Percentiles rank a stretch among this genome's conserved stretches.
Evolutionary conservation across 495 filamentous ascomycete genomes (phyloP).

Genomic region (Gamarada debralockiae): DNA sequence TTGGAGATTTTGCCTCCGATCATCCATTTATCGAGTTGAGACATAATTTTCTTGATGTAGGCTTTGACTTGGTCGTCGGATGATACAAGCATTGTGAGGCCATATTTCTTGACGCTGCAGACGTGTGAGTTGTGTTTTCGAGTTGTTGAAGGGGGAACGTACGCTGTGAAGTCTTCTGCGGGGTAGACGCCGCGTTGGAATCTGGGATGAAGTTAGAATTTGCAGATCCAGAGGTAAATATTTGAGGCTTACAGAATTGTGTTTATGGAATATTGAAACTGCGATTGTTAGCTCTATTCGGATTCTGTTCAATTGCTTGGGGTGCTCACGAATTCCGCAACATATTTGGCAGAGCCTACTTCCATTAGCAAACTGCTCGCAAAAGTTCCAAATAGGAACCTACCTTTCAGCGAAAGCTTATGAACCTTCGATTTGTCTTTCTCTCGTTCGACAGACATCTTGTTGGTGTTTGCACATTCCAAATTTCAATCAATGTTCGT

Average conservation of each 20-base stretch:
- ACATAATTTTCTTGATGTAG: constrained; percentile 99
- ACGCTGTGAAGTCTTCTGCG: constrained; percentile 95
- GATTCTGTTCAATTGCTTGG: neutral
- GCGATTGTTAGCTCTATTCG: constrained; percentile 4
- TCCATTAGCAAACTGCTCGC: constrained; percentile 1
- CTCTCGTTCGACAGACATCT: constrained; percentile 31
- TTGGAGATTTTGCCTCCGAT: constrained; percentile 92
- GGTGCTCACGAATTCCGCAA: constrained; percentile 74
- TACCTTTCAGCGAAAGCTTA: constrained; percentile 89
- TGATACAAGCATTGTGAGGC: constrained; percentile 94
- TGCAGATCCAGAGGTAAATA: neutral
- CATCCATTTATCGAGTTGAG: constrained; percentile 95
- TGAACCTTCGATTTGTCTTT: constrained; percentile 91
- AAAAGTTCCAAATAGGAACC: neutral
- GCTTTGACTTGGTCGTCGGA: constrained; percentile 97
- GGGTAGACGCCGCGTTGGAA: constrained; percentile 96
- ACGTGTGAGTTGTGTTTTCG: constrained; percentile 4
- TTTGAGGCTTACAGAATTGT: constrained; percentile 65
- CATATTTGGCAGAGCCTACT: constrained; percentile 67
- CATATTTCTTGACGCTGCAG: constrained; percentile 83
- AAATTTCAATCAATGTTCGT: too few species aligned
- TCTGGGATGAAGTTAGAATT: constrained; percentile 34
- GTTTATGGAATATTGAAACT: constrained; percentile 94
- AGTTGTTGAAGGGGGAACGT: constrained; percentile 29
- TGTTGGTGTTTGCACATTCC: constrained; percentile 10